phyloP scores from a whole-genome alignment of 257 asterid species.

The Avicennia marina region DNA sequence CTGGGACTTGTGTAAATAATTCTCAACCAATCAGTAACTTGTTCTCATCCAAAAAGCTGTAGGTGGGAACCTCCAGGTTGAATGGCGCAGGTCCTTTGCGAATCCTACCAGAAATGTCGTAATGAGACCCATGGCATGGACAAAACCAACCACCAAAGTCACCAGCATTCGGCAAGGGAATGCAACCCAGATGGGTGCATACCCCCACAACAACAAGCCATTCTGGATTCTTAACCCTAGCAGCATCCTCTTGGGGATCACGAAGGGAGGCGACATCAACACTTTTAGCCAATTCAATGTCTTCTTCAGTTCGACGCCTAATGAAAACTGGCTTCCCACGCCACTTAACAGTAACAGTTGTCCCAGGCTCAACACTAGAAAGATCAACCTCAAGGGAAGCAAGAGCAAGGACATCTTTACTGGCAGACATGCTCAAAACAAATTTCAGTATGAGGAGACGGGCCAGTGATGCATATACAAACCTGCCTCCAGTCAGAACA shows the following conservation, averaged over 20 bases:
- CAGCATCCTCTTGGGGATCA: constrained; percentile 65
- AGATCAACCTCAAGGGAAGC: constrained; percentile 71
- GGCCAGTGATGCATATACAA: constrained; percentile 54
- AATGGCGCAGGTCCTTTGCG: constrained; percentile 75
- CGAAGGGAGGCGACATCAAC: constrained; percentile 53
- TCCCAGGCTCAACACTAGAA: constrained; percentile 58
- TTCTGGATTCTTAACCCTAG: constrained; percentile 58
- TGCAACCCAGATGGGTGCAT: constrained; percentile 70
- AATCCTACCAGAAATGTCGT: constrained; percentile 68
- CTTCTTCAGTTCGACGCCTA: constrained; percentile 53
- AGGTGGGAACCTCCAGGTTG: constrained; percentile 65
- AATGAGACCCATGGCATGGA: constrained; percentile 72
- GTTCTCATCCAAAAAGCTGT: constrained; percentile 54
- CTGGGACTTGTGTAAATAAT: not conserved
- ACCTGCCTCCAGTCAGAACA: constrained; percentile 66
- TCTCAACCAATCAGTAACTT: constrained; percentile 51
- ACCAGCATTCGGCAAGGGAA: constrained; percentile 75
- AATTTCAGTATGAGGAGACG: constrained; percentile 59
- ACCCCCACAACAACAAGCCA: constrained; percentile 68
- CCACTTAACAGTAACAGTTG: constrained; percentile 68
- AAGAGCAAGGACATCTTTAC: constrained; percentile 63
- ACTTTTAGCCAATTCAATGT: constrained; percentile 51
- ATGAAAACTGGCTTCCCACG: constrained; percentile 77
- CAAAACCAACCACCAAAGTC: constrained; percentile 84
- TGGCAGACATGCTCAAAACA: constrained; percentile 69